phyloP scores from a whole-genome alignment of 257 asterid species.

The Perilla frutescens region DNA sequence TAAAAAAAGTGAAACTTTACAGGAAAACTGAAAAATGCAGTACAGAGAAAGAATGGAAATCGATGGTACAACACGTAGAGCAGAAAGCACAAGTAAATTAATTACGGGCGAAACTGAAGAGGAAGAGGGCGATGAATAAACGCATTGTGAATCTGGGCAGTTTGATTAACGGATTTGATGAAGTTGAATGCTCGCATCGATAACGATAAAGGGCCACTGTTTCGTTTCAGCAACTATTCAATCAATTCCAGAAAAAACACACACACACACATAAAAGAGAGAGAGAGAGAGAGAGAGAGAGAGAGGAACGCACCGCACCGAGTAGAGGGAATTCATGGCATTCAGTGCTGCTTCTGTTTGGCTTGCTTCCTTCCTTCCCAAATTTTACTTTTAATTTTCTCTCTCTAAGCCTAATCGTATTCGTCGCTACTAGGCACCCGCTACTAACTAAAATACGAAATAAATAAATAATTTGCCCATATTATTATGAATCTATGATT shows the following conservation, averaged over 20 bases:
- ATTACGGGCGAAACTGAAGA: conserved; percentile 40
- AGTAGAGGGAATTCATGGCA: conserved; percentile 51
- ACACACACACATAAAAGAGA: no score
- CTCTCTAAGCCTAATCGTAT: no score
- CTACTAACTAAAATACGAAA: no score
- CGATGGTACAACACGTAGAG: neutral
- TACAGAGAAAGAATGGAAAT: no score
- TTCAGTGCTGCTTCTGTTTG: conserved; percentile 32
- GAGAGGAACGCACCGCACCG: conserved; percentile 47
- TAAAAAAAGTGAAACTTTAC: neutral
- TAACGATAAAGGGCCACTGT: conserved; percentile 55
- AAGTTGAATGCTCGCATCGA: conserved; percentile 44
- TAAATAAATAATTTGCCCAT: no score
- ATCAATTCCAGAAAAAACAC: conserved; percentile 28
- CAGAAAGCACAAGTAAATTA: conserved; percentile 5
- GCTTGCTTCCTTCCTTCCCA: neutral
- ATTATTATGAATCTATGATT: no score
- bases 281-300: neutral
- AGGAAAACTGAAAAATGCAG: neutral
- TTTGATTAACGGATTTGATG: conserved; percentile 48
- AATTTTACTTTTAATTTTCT: neutral
- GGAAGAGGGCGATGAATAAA: conserved; percentile 37
- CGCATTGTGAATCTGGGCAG: conserved; percentile 33
- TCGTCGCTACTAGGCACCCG: no score
- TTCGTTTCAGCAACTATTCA: conserved; percentile 15